phyloP scores from a whole-genome alignment of 164 flowering plant species.

The Piper longum region DNA sequence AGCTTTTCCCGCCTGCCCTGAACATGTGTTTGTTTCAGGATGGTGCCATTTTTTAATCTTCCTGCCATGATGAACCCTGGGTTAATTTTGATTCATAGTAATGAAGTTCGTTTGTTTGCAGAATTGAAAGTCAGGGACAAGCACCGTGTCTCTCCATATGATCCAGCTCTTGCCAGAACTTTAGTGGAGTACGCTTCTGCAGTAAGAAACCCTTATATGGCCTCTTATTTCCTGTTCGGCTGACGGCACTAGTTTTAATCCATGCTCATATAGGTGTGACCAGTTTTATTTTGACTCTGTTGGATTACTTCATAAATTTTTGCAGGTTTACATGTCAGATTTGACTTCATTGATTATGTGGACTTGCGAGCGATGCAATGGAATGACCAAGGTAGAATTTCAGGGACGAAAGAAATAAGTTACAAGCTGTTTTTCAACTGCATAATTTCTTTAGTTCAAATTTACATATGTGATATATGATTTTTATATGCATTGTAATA shows the following conservation, averaged over 20 bases:
- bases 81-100: too few relatives aligned
- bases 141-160: conserved; percentile 26
- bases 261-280: not conserved
- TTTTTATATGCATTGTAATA: not conserved
- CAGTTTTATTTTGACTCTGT: not conserved
- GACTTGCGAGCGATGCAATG: conserved; percentile 92
- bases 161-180: conserved; percentile 73
- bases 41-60: too few relatives aligned
- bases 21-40: too few relatives aligned
- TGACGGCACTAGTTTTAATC: not conserved
- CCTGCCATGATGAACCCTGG: too few relatives aligned
- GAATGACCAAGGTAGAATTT: conserved; percentile 46
- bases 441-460: not conserved
- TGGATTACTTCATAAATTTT: not conserved
- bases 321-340: conserved; percentile 92
- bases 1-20: too few relatives aligned
- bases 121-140: conserved; percentile 30
- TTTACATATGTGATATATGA: not conserved
- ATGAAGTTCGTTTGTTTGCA: conserved; percentile 28
- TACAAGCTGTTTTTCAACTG: not conserved
- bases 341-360: conserved; percentile 74
- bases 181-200: conserved; percentile 88
- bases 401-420: not conserved
- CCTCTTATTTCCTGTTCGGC: not conserved
- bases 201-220: conserved; percentile 25